These are phyloP conservation scores for Candida tetrigidarum DNA, from an alignment of 1,139 yeast genomes.

Conservation along the genomic window DNA sequence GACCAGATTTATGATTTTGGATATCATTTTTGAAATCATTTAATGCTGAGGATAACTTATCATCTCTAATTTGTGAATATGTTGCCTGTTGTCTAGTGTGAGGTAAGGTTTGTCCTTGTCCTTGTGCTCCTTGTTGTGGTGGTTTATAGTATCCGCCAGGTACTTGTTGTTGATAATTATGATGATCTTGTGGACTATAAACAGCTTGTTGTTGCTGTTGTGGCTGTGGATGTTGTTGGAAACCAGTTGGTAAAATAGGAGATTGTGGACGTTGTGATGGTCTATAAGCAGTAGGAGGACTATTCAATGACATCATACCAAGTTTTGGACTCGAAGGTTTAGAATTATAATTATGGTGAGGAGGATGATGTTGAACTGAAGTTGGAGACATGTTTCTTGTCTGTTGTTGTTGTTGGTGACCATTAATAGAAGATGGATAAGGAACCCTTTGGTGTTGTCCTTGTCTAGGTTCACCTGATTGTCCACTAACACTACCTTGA, in stretches of 20 bases:
- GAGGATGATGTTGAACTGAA: not conserved
- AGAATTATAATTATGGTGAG: not conserved
- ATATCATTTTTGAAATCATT: conserved; percentile 36
- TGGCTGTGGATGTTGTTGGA: not conserved
- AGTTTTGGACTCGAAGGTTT: conserved; percentile 3
- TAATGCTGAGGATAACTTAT: conserved; percentile 34
- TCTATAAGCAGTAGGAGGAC: not conserved
- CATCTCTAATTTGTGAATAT: conserved; percentile 18
- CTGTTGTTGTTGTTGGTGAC: conserved; percentile 1
- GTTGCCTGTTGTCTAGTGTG: conserved; percentile 13
- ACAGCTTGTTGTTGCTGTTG: conserved; percentile 5
- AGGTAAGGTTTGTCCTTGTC: too few relatives aligned
- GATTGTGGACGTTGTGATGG: conserved; percentile 2
- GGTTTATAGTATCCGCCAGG: not conserved
- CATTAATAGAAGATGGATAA: too few relatives aligned
- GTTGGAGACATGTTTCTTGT: not conserved
- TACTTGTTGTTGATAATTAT: conserved; percentile 3
- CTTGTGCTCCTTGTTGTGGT: too few relatives aligned
- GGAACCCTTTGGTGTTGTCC: conserved; percentile 3
- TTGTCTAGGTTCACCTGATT: not conserved
- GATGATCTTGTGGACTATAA: not conserved
- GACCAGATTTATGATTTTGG: conserved; percentile 22
- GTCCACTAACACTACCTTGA: conserved; percentile 2
- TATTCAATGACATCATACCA: conserved; percentile 3
- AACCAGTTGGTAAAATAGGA: not conserved